Evolutionary conservation across 1,284 basidiomycete genomes (phyloP), one percentile per base, ranked within the genome.

Genomic region (Fomitopsis palustris): DNA sequence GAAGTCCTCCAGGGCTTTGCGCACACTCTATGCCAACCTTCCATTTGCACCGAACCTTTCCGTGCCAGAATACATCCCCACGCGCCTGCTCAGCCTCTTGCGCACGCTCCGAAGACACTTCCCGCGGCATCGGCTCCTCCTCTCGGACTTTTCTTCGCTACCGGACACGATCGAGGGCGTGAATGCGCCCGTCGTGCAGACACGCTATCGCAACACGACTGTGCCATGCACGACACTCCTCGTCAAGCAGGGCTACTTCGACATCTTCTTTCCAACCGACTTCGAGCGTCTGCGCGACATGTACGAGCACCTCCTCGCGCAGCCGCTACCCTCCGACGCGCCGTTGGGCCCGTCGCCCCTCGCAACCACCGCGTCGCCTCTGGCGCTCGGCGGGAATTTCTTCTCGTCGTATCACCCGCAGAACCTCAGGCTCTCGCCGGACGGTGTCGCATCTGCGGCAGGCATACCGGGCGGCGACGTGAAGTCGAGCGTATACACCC

Each of bases 221-320:
- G 88, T 98, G 4, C 91, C 97, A 2, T 95, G 93, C 67, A 82
- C 88, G 60, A 98, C 93, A 17, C 85, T 98, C 62, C 84, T 96
- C 65, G 97, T 99, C 59, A 88, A 90, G 65, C 97, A 93, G 70
- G 97, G 97, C 12, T 96, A 88, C 77, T 99, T 99, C 74, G 97
- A 99, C 75, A 99, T 99, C 64, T 95, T 99, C 80, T 99, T 99
- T 79, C 97, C 97, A 1, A 99, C 96, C 7, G 79, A 96, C 70
- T 99, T 99, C 66, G 84, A 86, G 55, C 82, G 84, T 21, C 80
- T 99, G 27, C 80, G 90, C 53, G 92, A 95, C 71, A 90, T 95
- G 82, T 97, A 97, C 74, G 89, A 93, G 69, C 81, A 87, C 65
- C 82, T 90, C 62, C 85, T 96, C 64, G 81, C 86, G 51, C 81